Percentiles rank a stretch among this genome's conserved stretches.
These are phyloP conservation scores for Lichina pygmaea DNA, from an alignment of 495 filamentous ascomycete genomes.

Conservation along the genomic window DNA sequence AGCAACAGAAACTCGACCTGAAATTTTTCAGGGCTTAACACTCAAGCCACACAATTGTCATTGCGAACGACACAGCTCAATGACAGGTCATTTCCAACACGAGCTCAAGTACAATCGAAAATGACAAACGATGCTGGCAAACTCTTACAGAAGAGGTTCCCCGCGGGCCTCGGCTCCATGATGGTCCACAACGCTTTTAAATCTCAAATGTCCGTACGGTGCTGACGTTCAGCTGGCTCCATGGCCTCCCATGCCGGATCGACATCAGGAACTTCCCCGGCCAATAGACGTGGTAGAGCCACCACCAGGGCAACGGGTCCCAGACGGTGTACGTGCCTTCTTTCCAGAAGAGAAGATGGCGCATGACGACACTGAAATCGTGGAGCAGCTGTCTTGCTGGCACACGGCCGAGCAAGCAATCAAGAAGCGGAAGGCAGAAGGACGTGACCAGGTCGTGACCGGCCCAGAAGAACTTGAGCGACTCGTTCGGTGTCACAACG, in stretches of 20 bases:
- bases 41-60: too few species aligned
- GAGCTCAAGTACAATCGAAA: too few species aligned
- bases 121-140: too few species aligned
- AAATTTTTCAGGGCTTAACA: too few species aligned
- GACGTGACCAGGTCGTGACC: conserved; percentile 28
- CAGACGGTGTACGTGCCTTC: conserved; percentile 30
- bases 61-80: too few species aligned
- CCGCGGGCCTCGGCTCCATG: too few species aligned
- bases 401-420: conserved; percentile 4
- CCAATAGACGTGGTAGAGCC: conserved; percentile 34
- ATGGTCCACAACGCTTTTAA: conserved; percentile 1
- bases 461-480: conserved; percentile 24
- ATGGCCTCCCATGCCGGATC: conserved; percentile 16
- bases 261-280: conserved; percentile 18
- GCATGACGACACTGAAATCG: conserved; percentile 9
- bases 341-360: conserved; percentile 25
- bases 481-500: conserved; percentile 8
- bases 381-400: conserved; percentile 5
- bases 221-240: conserved; percentile 31
- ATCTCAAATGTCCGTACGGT: conserved; percentile 28
- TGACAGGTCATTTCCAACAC: too few species aligned
- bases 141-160: too few species aligned
- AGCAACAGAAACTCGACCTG: too few species aligned
- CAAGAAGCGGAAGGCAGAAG: conserved; percentile 17
- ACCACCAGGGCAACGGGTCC: conserved; percentile 31